Conservation (phyloP, 306 rosid species). For the Sicyos baderoa region DNA sequence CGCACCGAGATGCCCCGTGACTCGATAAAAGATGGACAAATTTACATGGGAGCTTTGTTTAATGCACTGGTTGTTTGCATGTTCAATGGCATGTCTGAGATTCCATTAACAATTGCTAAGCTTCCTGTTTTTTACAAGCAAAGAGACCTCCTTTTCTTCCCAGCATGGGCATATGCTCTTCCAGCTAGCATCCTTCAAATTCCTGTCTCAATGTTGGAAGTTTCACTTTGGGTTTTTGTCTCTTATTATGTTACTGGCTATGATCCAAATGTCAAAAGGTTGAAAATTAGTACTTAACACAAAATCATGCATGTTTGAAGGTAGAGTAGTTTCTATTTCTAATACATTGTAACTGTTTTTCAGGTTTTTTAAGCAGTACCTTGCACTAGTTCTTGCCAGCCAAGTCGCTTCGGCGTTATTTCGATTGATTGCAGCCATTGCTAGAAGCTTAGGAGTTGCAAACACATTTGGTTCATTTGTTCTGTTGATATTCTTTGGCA, state of each 20-base stretch:
- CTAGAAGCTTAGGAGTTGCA: slow-evolving; percentile 41
- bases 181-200: slow-evolving; percentile 45
- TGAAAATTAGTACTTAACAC: not conserved
- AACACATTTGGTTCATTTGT: slow-evolving; percentile 53
- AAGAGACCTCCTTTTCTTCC: slow-evolving; percentile 48
- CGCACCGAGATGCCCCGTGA: slow-evolving; percentile 58
- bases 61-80: slow-evolving; percentile 27
- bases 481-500: slow-evolving; percentile 32
- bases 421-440: slow-evolving; percentile 37
- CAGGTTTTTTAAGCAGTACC: slow-evolving; percentile 50
- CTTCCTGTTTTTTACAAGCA: slow-evolving; percentile 62
- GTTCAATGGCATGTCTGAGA: slow-evolving; percentile 50
- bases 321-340: not conserved
- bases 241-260: slow-evolving; percentile 48
- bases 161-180: slow-evolving; percentile 55
- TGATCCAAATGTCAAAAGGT: slow-evolving; percentile 51
- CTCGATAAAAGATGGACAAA: slow-evolving; percentile 34
- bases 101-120: slow-evolving; percentile 38
- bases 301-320: slow-evolving; percentile 11
- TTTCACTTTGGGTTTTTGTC: slow-evolving; percentile 42
- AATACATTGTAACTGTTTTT: slow-evolving; percentile 13
- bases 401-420: slow-evolving; percentile 57
- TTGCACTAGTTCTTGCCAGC: slow-evolving; percentile 34
- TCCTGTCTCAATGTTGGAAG: slow-evolving; percentile 38
- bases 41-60: slow-evolving; percentile 43